Percentiles rank a stretch among this genome's conserved stretches.
phyloP scores from a whole-genome alignment of 176 grass and related monocot genomes.

The Triticum turgidum region DNA sequence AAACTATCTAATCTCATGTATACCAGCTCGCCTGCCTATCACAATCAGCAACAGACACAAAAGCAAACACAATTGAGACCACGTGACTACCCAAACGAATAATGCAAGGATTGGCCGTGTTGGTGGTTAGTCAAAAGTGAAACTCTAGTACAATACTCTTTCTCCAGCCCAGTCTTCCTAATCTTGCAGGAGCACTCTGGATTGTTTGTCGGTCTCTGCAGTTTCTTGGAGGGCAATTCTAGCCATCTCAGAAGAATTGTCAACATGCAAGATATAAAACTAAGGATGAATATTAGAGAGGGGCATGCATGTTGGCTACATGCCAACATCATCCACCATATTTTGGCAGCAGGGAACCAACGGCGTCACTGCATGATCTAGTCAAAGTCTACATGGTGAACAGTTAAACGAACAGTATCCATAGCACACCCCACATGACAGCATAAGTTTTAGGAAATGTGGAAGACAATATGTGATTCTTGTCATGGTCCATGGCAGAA shows the following conservation, averaged over 20 bases:
- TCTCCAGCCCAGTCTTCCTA: not conserved
- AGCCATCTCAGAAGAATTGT: not conserved
- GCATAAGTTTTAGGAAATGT: not conserved
- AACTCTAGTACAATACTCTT: not conserved
- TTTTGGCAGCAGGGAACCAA: not conserved
- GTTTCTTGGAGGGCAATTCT: slow-evolving; percentile 23
- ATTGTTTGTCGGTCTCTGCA: not conserved
- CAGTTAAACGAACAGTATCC: not conserved
- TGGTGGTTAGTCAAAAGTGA: slow-evolving; percentile 7
- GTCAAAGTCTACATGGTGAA: not conserved
- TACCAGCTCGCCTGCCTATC: not conserved
- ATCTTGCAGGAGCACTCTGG: not conserved
- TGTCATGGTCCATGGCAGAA: not conserved
- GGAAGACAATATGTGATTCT: not conserved
- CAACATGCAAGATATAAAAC: not conserved
- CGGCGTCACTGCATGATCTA: not conserved
- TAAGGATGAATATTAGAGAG: not conserved
- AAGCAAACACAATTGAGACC: not conserved
- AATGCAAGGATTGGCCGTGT: not conserved
- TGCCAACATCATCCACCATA: not conserved
- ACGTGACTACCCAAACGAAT: not conserved
- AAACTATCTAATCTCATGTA: too few relatives aligned
- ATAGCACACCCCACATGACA: slow-evolving; percentile 6
- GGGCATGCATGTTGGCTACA: not conserved
- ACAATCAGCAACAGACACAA: not conserved